Evolutionary conservation across 192 early-diverging fungal species (phyloP).

Genomic region (Kappamyces sp.): DNA sequence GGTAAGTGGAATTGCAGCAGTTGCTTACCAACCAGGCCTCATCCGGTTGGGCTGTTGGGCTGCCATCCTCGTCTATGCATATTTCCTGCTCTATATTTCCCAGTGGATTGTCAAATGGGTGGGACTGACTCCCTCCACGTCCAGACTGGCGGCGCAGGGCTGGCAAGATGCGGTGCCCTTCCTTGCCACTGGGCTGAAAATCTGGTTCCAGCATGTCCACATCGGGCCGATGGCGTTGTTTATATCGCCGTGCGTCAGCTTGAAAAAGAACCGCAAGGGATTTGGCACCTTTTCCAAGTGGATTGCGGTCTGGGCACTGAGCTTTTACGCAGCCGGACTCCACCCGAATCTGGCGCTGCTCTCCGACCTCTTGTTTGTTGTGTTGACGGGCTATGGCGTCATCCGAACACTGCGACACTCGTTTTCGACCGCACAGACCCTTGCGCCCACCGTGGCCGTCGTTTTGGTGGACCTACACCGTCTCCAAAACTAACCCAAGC

Average conservation of each 20-base stretch:
- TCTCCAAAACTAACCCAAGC: conserved; percentile 1
- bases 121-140: not conserved
- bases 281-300: conserved; percentile 3
- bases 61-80: not conserved
- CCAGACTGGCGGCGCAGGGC: conserved; percentile 3
- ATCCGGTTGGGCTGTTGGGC: conserved; percentile 5
- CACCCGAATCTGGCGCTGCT: conserved; percentile 14
- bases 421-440: not conserved
- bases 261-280: not conserved
- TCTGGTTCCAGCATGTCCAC: not conserved
- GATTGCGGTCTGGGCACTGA: conserved; percentile 18
- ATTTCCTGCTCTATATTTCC: not conserved
- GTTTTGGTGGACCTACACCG: conserved; percentile 7
- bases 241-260: not conserved
- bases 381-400: conserved; percentile 10
- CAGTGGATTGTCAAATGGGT: not conserved
- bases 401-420: not conserved
- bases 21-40: conserved; percentile 5
- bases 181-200: not conserved
- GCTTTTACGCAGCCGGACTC: conserved; percentile 11
- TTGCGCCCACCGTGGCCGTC: conserved; percentile 9
- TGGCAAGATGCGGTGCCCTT: not conserved
- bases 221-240: not conserved
- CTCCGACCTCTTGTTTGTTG: conserved; percentile 16
- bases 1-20: not conserved